Evolutionary conservation across 2,329 filamentous ascomycete species (phyloP), one percentile per base, ranked within the genome.

Genomic region (Diaporthe citriasiana): DNA sequence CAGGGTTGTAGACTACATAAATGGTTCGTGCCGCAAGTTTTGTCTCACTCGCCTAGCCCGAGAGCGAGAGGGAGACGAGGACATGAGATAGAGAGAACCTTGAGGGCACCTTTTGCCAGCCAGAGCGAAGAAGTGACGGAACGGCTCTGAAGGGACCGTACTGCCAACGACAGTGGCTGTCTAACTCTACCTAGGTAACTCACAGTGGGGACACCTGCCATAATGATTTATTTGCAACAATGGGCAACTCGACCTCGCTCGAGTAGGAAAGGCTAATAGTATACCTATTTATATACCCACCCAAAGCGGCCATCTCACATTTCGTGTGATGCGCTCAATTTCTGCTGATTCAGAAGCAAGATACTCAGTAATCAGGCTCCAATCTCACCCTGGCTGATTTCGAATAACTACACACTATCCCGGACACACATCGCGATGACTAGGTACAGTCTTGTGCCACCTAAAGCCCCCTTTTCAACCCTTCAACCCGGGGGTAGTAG

Each of bases 201-300:
- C 33, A 12, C 47, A 22, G 45, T 68, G 45, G 30, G 33, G 63
- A 51, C 30, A 33, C 45, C 22, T 38, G 33, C 45, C 45, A 68
- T n/a, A 40, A 30, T 40, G 63, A 68, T 68, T 53, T 68, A 68
- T 68, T 53, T 68, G 47, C 47, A 68, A 65, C 47, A 68, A 68
- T 68, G 63, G 63, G 33, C 27, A 68, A 68, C 63, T 53, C 63
- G 47, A 47, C 47, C 63, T 68, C n/a, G 47, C 45, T 53, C 63
- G 63, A 38, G 22, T 19, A 51, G 60, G 30, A 17, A 40, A 17
- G 47, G 45, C 63, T 68, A 68, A 68, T 66, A 51, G 38, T 66
- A 50, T 50, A 66, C 30, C 63, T 68, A 68, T 53, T 66, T 38
- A 51, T 66, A 50, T 50, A 66, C 30, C 63, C 63, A 38, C 63